Percentiles rank a stretch among this genome's conserved stretches.
Evolutionary conservation across 768 basidiomycete species (phyloP).

Genomic region (Dioszegia hungarica): DNA sequence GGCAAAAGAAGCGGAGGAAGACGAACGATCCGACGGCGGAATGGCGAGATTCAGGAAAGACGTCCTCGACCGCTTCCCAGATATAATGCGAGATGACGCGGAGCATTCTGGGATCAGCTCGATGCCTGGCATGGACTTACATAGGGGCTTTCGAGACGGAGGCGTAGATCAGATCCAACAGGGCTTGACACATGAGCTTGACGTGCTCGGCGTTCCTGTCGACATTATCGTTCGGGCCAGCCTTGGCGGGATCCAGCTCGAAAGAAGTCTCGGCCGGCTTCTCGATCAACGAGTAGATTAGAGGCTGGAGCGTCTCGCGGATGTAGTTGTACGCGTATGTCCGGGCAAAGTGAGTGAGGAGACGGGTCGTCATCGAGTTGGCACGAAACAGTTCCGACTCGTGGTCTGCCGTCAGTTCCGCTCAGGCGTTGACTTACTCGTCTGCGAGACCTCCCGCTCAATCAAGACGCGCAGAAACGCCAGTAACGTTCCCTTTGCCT

Average conservation of each 20-base stretch:
- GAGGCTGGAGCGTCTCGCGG: constrained; percentile 68
- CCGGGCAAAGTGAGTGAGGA: constrained; percentile 77
- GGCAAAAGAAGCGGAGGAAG: constrained; percentile 89
- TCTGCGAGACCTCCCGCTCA: constrained; percentile 72
- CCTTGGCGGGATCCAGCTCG: constrained; percentile 63
- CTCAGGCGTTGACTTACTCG: constrained; percentile 54
- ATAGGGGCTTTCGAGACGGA: constrained; percentile 68
- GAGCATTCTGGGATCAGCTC: constrained; percentile 2
- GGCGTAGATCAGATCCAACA: constrained; percentile 67
- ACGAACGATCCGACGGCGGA: constrained; percentile 63
- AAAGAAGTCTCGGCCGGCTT: constrained; percentile 71
- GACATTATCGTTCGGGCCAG: constrained; percentile 58
- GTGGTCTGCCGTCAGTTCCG: constrained; percentile 56
- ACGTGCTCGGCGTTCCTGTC: constrained; percentile 67
- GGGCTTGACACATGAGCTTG: constrained; percentile 66
- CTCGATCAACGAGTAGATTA: constrained; percentile 68
- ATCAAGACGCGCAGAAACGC: constrained; percentile 75
- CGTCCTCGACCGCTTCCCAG: constrained; percentile 39
- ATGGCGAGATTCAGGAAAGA: constrained; percentile 46
- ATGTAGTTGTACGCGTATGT: constrained; percentile 90
- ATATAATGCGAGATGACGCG: constrained; percentile 59
- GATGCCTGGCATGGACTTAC: too few species aligned
- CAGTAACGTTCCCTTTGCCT: constrained; percentile 68
- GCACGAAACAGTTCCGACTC: constrained; percentile 79
- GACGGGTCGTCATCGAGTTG: constrained; percentile 80